Base-by-base conservation (phyloP, 805 yeast genomes). In the Peterozyma xylosa region DNA sequence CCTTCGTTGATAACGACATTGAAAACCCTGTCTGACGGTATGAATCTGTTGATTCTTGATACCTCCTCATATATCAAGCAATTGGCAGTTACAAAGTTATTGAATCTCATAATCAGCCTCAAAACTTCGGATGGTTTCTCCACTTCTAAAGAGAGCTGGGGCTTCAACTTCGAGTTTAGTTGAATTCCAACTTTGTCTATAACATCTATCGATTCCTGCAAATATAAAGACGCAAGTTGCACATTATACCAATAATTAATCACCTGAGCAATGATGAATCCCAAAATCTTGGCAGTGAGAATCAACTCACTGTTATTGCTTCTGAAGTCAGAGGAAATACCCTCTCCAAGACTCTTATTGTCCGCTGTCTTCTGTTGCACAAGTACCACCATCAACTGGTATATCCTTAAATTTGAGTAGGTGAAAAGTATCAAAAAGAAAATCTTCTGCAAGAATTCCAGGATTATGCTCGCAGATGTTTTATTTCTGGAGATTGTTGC, bases 1-100 rank as follows among this genome's bases (percentile, higher is more conserved):
- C 86, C 90, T 58, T 86, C 95, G 55, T 84, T 84, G 21, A 86
- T 79, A 0, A 83, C 74, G 10, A 86, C 58, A 57, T 85, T 91
- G 3, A 74, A 70, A 42, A 86, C 70, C 38, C 67, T 66, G 38
- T 71, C 74, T 34, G 69, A 60, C 0, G 89, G 82, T 10, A 82
- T 70, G 56, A 86, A 82, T 32, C 9, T 32, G 13, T 32, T 32
- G 9, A 14, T 9, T 13, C 14, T 13, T 13, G 13, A 14, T 32
- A 13, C 34, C 9, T 13, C 15, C 15, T 32, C 9, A 13, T 14
- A 13, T 4, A 32, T 3, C 15, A 32, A 32, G 9, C 13, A 32
- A 9, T 32, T 3, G 9, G 4, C 34, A 32, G 34, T 13, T 3
- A 32, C 13, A 32, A 32, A 32, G 5, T 11, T 13, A 14, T 11